Evolutionary conservation across 2,329 filamentous ascomycete genomes (phyloP).

Genomic region (Penicillium sp.): DNA sequence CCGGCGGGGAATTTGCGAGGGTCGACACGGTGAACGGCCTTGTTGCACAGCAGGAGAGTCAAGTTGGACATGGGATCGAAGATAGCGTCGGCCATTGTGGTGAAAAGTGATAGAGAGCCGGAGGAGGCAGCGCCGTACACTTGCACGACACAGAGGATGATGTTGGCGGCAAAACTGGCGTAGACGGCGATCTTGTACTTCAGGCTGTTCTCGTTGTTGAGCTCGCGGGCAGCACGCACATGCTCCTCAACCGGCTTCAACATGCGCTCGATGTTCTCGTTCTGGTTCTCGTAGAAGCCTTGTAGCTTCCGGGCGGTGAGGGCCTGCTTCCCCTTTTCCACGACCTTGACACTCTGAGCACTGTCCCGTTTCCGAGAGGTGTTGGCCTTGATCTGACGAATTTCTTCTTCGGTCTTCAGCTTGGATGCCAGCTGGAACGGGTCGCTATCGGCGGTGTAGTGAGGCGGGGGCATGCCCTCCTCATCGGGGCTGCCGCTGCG

Average conservation of each 20-base stretch:
- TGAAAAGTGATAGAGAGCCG: constrained; percentile 91
- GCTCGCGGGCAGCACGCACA: constrained; percentile 73
- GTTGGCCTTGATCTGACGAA: constrained; percentile 76
- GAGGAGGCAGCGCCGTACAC: constrained; percentile 85
- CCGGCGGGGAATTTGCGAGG: constrained; percentile 83
- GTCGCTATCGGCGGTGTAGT: constrained; percentile 66
- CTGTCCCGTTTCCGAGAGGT: constrained; percentile 67
- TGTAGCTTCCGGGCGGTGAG: constrained; percentile 51
- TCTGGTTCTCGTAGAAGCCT: constrained; percentile 85
- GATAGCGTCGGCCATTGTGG: constrained; percentile 92
- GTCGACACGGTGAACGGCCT: constrained; percentile 85
- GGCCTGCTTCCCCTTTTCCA: constrained; percentile 43
- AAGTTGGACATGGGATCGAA: constrained; percentile 91
- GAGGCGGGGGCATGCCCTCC: constrained; percentile 51
- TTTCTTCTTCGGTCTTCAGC: constrained; percentile 74
- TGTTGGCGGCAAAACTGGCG: constrained; percentile 73
- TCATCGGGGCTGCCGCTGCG: constrained; percentile 36
- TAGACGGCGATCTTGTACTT: constrained; percentile 60
- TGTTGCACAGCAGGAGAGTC: constrained; percentile 80
- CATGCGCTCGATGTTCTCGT: constrained; percentile 87
- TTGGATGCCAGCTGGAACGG: constrained; percentile 75
- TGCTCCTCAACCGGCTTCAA: constrained; percentile 93
- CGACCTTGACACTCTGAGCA: constrained; percentile 1
- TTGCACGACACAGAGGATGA: constrained; percentile 75
- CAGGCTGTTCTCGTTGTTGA: constrained; percentile 76